phyloP scores from a whole-genome alignment of 139 green algal genomes.

The Chlorella sp. region DNA sequence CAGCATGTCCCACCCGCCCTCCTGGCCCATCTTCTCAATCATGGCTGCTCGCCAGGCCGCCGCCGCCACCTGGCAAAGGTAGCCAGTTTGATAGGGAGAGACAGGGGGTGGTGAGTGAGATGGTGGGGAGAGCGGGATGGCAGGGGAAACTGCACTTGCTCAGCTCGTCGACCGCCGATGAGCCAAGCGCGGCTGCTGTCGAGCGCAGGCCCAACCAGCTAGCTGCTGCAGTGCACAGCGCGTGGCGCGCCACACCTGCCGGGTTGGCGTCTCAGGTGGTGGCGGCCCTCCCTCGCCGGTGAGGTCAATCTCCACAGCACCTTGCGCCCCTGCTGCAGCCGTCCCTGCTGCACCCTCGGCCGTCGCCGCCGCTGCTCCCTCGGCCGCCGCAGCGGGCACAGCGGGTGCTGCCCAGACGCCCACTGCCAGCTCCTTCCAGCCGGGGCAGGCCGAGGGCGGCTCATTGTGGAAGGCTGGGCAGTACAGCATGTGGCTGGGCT shows the following conservation, averaged over 20 bases:
- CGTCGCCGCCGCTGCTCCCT: background rate
- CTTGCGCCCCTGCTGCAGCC: too few relatives aligned
- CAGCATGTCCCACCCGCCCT: constrained; percentile 7
- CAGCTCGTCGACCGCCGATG: too few relatives aligned
- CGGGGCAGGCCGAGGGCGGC: background rate
- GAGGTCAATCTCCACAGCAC: background rate
- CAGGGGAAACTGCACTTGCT: too few relatives aligned
- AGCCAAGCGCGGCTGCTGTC: too few relatives aligned
- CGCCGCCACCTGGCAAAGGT: too few relatives aligned
- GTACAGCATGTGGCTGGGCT: background rate
- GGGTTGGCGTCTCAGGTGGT: background rate
- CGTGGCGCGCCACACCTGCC: too few relatives aligned
- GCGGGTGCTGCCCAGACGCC: background rate
- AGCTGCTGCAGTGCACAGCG: too few relatives aligned
- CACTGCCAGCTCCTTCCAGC: background rate
- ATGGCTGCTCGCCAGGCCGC: background rate
- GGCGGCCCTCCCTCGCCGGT: background rate
- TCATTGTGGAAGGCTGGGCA: background rate
- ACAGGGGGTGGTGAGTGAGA: too few relatives aligned
- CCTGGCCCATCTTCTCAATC: background rate
- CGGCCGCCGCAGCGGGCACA: background rate
- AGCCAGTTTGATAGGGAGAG: too few relatives aligned
- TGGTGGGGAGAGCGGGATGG: too few relatives aligned
- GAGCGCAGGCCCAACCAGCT: too few relatives aligned
- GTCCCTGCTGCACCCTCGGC: background rate